Evolutionary conservation across 805 yeast genomes (phyloP).

Genomic region (Yarrowia sp.): DNA sequence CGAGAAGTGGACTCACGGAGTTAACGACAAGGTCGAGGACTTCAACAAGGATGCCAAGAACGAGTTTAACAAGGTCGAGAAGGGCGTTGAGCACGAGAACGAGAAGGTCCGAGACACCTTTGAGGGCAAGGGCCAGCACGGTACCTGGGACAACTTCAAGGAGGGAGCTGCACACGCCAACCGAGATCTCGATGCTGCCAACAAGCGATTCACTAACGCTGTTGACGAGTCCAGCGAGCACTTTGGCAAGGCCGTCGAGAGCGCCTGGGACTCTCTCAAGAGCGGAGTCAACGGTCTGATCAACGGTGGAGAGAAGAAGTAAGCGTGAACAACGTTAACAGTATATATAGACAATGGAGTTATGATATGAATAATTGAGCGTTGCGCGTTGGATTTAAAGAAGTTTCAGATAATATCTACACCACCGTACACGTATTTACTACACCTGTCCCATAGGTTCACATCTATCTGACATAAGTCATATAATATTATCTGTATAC

Average conservation of each 20-base stretch:
- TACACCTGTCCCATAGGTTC: not conserved
- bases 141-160: constrained; percentile 29
- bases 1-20: constrained; percentile 19
- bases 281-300: constrained; percentile 17
- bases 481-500: constrained; percentile 25
- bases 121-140: constrained; percentile 9
- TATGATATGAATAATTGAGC: not conserved
- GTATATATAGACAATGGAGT: constrained; percentile 5
- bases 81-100: not conserved
- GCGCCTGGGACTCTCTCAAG: constrained; percentile 24
- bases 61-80: constrained; percentile 2
- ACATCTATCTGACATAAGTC: not conserved
- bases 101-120: constrained; percentile 2
- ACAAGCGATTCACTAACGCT: constrained; percentile 19
- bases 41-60: constrained; percentile 16
- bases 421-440: not conserved
- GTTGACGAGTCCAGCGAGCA: constrained; percentile 19
- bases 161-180: constrained; percentile 14
- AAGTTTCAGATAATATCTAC: too few species aligned
- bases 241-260: constrained; percentile 11
- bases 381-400: too few species aligned
- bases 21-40: constrained; percentile 20
- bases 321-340: not conserved
- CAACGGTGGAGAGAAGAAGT: constrained; percentile 17
- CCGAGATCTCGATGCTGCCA: constrained; percentile 6